Base-by-base conservation (phyloP, 768 basidiomycete species). In the Suillus cothurnatus region DNA sequence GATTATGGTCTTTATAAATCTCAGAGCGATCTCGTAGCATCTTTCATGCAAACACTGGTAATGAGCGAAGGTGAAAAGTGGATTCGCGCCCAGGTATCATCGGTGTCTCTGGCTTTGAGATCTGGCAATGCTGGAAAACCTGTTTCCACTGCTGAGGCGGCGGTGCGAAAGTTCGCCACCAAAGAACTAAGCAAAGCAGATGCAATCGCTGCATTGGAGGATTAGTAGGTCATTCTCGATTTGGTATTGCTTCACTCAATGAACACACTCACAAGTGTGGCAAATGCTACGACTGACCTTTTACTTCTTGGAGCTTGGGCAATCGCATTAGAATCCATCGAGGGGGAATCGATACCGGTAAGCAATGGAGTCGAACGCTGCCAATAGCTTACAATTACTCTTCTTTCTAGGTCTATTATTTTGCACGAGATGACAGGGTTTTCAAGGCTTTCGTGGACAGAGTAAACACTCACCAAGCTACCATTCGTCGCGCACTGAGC, bases 21-120 rank as follows among this genome's bases (percentile, higher is more conserved):
- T 0, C 91, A 94, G 73, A 91, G 87, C 66, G 90, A 93, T 71
- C 83, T 99, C 53, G 91, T 93, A 59, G 92, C 96, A 5, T 95
- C 93, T 0, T 98, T 96, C 77, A 81, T 99, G 71, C 96, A 99
- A 79, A 94, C 94, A 19, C 80, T 98, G 41, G 87, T 99, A 69
- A 98, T 98, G 96, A 94, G 92, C 63, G 95, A 97, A 81, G 96
- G 96, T 19, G 93, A 96, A 69, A 85, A 87, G 67, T 97, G 94
- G 93, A 85, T 99, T n/a, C 81, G 81, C 64, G 83, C 87, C 3
- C 87, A 94, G 65, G 85, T 88, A 4, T 82, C 85, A 21, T 87
- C 86, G 55, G 80, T 95, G 62, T 84, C 88, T 0, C 84, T 89
- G 50, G 89, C 93, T 3, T 79, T 97, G 63, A 85, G 86, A 50